Conservation (phyloP, 2,329 filamentous ascomycete genomes). For the Colletotrichum euphorbiae region DNA sequence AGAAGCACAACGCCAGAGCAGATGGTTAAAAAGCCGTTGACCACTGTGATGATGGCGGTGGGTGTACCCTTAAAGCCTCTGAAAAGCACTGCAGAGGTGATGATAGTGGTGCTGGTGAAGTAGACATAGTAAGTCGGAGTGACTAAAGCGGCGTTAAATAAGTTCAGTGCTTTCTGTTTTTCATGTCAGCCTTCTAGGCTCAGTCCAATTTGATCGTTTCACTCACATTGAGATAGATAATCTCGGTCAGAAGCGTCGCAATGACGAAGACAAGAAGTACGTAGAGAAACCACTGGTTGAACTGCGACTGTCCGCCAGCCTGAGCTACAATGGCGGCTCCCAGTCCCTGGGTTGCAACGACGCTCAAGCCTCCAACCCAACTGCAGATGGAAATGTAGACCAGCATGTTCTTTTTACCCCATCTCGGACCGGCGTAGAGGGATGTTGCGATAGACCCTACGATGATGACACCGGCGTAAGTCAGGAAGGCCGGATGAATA, state of each 20-base stretch:
- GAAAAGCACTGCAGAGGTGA: conserved; percentile 93
- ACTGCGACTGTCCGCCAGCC: conserved; percentile 83
- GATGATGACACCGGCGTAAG: conserved; percentile 85
- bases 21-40: conserved; percentile 93
- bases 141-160: conserved; percentile 96
- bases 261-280: conserved; percentile 92
- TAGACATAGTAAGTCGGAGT: conserved; percentile 99
- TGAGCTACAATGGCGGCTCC: conserved; percentile 92
- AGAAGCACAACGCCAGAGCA: conserved; percentile 92
- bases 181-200: conserved; percentile 47
- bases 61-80: conserved; percentile 91
- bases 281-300: conserved; percentile 98
- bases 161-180: conserved; percentile 93
- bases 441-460: conserved; percentile 78
- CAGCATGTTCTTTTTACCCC: conserved; percentile 97
- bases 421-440: conserved; percentile 85
- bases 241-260: conserved; percentile 89
- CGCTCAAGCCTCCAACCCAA: conserved; percentile 91
- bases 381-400: conserved; percentile 98
- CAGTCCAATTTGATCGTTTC: conserved; percentile 43
- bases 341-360: conserved; percentile 93
- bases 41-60: conserved; percentile 84
- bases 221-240: conserved; percentile 93
- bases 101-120: conserved; percentile 95
- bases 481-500: conserved; percentile 86